Percentiles rank a stretch among this genome's conserved stretches.
phyloP scores from a whole-genome alignment of 352 stramenopile species.

The Halophytophthora polymorphica region DNA sequence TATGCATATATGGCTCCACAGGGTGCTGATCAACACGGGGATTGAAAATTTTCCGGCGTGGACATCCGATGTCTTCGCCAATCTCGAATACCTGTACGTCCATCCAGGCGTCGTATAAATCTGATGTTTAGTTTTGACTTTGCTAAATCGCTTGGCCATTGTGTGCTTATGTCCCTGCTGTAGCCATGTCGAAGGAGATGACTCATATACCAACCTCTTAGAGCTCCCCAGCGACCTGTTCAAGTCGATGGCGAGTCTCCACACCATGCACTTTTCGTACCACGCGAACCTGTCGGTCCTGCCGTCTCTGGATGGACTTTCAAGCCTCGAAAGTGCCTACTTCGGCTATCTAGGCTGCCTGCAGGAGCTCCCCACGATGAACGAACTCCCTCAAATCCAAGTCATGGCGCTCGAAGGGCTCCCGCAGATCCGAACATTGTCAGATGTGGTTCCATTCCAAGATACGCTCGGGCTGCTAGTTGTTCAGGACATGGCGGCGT shows the following conservation, averaged over 20 bases:
- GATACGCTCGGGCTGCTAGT: slow-evolving; percentile 23
- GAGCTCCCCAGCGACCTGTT: slow-evolving; percentile 25
- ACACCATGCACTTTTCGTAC: slow-evolving; percentile 25
- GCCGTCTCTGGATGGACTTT: slow-evolving; percentile 10
- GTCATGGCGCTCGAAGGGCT: slow-evolving; percentile 19
- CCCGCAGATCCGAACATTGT: slow-evolving; percentile 9
- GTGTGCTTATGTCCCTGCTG: not conserved
- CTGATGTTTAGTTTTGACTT: not conserved
- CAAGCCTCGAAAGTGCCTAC: slow-evolving; percentile 20
- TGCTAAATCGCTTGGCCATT: not conserved
- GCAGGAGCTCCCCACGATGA: slow-evolving; percentile 7
- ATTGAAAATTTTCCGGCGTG: slow-evolving; percentile 23
- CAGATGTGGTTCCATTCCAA: slow-evolving; percentile 15
- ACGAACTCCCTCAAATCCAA: slow-evolving; percentile 14
- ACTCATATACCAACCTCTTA: slow-evolving; percentile 12
- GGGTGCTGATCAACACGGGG: slow-evolving; percentile 29
- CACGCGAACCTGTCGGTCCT: slow-evolving; percentile 14
- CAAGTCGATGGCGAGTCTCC: slow-evolving; percentile 14
- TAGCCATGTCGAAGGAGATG: slow-evolving; percentile 30
- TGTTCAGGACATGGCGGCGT: slow-evolving; percentile 17
- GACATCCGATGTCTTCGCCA: slow-evolving; percentile 18
- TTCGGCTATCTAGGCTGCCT: slow-evolving; percentile 20
- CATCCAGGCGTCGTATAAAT: not conserved
- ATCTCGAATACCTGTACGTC: slow-evolving; percentile 38
- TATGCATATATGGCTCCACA: slow-evolving; percentile 5